Evolutionary conservation across 768 basidiomycete genomes (phyloP), one percentile per base, ranked within the genome.

Genomic region (Asterophora lycoperdoides): DNA sequence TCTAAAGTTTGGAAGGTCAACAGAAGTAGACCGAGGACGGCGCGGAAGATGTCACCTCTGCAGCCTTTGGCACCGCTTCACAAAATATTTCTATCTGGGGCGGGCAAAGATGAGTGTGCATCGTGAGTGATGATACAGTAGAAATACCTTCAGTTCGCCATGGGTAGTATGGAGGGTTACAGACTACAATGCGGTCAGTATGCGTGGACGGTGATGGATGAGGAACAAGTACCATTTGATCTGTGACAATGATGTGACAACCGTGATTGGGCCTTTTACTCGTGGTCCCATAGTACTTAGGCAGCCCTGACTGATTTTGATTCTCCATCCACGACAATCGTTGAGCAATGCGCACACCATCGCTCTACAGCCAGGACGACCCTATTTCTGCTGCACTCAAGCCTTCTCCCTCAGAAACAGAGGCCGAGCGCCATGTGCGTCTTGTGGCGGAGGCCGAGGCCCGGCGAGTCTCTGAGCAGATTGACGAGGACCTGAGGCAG

Each of bases 81-180:
- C 96, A 98, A 70, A 98, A 98, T 10, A 99, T 64, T 68, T 99
- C 96, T 53, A 98, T 83, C 93, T 97, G 63, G 23, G 40, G 6
- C 3, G 23, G 6, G 42, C 20, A 30, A 53, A 39, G 28, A 26
- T 52, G 14, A 43, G 36, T 14, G 36, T 1, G 41, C 44, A 50
- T 42, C 28, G 34, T 8, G n/a, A 20, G 39, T 14, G 23, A 41
- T 6, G 17, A 15, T 17, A 40, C 23, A 15, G 23, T 23, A 13
- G 8, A 40, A n/a, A 18, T 59, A 90, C 93, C 81, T 97, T 98
- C 68, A 98, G 75, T 52, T 98, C 95, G 14, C 94, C 94, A 60
- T 86, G 86, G n/a, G 86, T 80, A 0, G 94, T 97, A 66, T 97
- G 87, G 44, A 98, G 75, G 6, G 94, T 97, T 34, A 96, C 93